Percentiles rank a stretch among this genome's conserved stretches.
Conservation (phyloP, 441 rosid species). For the Pelargonium citronellum region DNA sequence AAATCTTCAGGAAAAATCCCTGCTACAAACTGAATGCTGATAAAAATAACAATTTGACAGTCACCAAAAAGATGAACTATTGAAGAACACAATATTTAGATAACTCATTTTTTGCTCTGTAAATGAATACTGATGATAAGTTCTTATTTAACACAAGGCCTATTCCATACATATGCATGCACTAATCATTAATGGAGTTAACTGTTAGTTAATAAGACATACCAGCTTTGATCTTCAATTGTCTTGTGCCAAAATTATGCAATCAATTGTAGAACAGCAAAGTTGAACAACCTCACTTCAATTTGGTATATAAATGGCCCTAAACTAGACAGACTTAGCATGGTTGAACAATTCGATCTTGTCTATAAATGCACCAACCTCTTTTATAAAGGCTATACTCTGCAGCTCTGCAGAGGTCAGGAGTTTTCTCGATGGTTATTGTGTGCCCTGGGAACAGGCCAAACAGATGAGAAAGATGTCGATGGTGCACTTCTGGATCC, state of each 20-base stretch:
- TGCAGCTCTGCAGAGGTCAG: slow-evolving; percentile 73
- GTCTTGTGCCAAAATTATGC: not conserved
- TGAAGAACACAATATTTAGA: not conserved
- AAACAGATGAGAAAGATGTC: slow-evolving; percentile 83
- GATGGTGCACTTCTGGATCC: slow-evolving; percentile 82
- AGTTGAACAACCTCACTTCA: not conserved
- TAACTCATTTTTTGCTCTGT: not conserved
- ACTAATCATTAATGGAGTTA: no score
- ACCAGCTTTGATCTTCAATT: no score
- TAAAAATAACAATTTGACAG: not conserved
- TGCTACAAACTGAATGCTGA: not conserved
- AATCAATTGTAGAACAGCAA: not conserved
- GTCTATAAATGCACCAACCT: slow-evolving; percentile 40
- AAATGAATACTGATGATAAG: not conserved
- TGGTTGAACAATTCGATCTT: not conserved
- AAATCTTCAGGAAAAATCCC: no score
- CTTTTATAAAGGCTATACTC: slow-evolving; percentile 57
- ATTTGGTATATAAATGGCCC: no score
- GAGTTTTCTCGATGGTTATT: slow-evolving; percentile 56
- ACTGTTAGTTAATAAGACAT: no score
- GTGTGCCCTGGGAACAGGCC: slow-evolving; percentile 89
- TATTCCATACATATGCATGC: not conserved
- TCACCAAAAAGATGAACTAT: not conserved
- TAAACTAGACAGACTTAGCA: no score
- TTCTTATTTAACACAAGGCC: not conserved